Percentiles rank a stretch among this genome's conserved stretches.
These are phyloP conservation scores for Mycena sanguinolenta DNA, from an alignment of 768 basidiomycete species.

Conservation along the genomic window DNA sequence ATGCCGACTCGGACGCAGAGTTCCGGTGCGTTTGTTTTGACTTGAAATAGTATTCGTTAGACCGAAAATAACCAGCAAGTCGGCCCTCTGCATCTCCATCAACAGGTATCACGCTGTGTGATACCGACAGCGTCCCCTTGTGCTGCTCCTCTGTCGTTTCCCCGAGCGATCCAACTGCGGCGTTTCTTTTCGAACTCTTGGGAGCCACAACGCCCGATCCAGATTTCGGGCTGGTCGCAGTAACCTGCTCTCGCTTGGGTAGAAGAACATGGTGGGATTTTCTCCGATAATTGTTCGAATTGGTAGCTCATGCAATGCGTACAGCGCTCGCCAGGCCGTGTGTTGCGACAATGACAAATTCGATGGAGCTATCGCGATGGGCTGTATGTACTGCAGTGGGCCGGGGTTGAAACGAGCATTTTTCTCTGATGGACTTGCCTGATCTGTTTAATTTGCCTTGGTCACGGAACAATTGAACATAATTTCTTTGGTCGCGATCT, in stretches of 20 bases:
- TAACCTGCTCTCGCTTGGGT: constrained; percentile 9
- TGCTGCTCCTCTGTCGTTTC: constrained; percentile 21
- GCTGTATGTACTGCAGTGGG: constrained; percentile 50
- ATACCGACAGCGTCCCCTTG: background rate
- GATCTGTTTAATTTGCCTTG: background rate
- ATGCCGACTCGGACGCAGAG: constrained; percentile 15
- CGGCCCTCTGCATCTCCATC: constrained; percentile 10
- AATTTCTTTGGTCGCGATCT: background rate
- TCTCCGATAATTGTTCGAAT: background rate
- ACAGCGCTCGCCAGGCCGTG: constrained; percentile 55
- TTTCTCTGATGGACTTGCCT: background rate
- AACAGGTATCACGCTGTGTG: background rate
- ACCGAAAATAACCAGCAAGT: too few species aligned
- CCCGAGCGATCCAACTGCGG: constrained; percentile 42
- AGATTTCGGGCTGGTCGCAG: constrained; percentile 1
- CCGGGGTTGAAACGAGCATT: background rate
- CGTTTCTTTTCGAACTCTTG: constrained; percentile 4
- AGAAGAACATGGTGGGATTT: background rate
- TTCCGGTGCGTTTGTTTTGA: background rate
- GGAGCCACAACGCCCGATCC: background rate
- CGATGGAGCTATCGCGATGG: constrained; percentile 58
- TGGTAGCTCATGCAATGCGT: background rate
- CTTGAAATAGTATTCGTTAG: too few species aligned
- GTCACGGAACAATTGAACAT: too few species aligned
- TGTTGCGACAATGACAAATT: constrained; percentile 62